Conservation (phyloP, 306 rosid genomes). For the Medicago lupulina region DNA sequence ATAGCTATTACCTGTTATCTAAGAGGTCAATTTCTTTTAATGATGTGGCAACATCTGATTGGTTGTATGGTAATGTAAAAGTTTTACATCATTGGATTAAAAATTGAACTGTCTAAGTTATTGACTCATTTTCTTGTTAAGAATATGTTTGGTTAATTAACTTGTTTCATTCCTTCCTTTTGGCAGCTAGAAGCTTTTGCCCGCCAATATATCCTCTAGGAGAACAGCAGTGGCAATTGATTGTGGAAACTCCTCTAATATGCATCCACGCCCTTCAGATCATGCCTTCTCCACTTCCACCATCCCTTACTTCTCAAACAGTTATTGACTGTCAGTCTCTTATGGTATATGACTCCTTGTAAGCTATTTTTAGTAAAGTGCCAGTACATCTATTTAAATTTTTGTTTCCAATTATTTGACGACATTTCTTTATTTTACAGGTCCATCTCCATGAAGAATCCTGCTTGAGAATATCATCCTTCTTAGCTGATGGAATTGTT, state of each 20-base stretch:
- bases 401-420: conserved; percentile 17
- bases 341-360: conserved; percentile 66
- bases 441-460: conserved; percentile 90
- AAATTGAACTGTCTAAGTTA: conserved; percentile 20
- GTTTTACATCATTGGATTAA: not conserved
- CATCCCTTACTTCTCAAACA: conserved; percentile 85
- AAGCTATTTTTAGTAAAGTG: conserved; percentile 36
- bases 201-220: conserved; percentile 92
- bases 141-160: conserved; percentile 33
- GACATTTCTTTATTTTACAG: conserved; percentile 50
- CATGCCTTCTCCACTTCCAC: conserved; percentile 87
- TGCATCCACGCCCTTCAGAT: conserved; percentile 79
- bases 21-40: conserved; percentile 7
- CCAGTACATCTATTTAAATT: conserved; percentile 12
- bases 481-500: conserved; percentile 90
- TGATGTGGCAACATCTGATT: not conserved
- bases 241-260: conserved; percentile 72
- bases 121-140: conserved; percentile 23
- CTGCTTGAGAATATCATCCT: conserved; percentile 85
- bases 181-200: conserved; percentile 82
- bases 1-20: conserved; percentile 3
- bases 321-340: conserved; percentile 90
- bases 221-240: conserved; percentile 74
- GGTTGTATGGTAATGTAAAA: conserved; percentile 2
- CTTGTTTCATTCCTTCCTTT: conserved; percentile 37